These are phyloP conservation scores for Ascosphaera apis DNA, from an alignment of 2,329 filamentous ascomycete species.

Conservation along the genomic window DNA sequence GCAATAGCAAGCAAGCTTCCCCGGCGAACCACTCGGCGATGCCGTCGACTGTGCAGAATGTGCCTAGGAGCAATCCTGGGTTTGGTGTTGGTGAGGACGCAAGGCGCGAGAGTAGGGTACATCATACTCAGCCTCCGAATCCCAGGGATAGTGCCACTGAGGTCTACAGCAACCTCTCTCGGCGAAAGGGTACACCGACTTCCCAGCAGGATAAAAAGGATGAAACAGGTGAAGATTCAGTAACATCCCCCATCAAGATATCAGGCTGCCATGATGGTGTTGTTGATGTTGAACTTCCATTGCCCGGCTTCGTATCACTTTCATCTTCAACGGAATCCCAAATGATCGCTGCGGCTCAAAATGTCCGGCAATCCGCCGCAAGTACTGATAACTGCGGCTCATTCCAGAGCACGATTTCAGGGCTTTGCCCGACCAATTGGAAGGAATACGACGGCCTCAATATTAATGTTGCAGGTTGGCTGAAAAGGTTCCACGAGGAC, in stretches of 20 bases:
- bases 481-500: conserved; percentile 34
- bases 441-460: conserved; percentile 23
- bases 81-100: too few species aligned
- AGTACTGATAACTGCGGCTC: conserved; percentile 28
- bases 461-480: conserved; percentile 33
- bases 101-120: too few species aligned
- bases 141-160: too few species aligned
- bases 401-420: conserved; percentile 15
- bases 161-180: too few species aligned
- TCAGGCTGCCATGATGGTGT: conserved; percentile 32
- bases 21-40: not conserved
- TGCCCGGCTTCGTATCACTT: conserved; percentile 27
- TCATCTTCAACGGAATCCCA: conserved; percentile 22
- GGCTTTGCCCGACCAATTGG: conserved; percentile 11
- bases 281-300: conserved; percentile 35
- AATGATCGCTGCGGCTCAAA: conserved; percentile 20
- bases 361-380: conserved; percentile 24
- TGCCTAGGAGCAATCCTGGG: too few species aligned
- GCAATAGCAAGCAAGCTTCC: not conserved
- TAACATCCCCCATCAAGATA: conserved; percentile 21
- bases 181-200: too few species aligned
- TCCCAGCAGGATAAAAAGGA: too few species aligned
- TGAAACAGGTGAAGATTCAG: not conserved
- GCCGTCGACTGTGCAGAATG: too few species aligned
- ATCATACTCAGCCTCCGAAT: too few species aligned